phyloP scores from a whole-genome alignment of 371 early-diverging fungal genomes.

The Coemansia sp. region DNA sequence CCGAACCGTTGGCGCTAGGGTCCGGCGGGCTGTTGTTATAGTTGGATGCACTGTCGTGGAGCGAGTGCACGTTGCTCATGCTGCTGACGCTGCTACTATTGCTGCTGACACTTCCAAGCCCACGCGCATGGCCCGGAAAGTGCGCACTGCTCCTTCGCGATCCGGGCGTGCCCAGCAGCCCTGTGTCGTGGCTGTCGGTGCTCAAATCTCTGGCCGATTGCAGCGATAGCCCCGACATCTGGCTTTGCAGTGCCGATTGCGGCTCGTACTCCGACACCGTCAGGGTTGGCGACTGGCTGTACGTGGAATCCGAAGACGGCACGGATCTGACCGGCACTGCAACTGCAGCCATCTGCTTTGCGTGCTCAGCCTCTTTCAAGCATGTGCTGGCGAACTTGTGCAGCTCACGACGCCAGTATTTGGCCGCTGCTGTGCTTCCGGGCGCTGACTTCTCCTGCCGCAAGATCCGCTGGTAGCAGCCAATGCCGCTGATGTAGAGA shows the following conservation, averaged over 20 bases:
- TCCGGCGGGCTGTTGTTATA: background rate
- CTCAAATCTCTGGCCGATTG: background rate
- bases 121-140: background rate
- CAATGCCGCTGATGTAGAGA: slow-evolving; percentile 24
- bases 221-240: slow-evolving; percentile 4
- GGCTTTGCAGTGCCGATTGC: background rate
- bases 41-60: background rate
- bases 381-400: slow-evolving; percentile 21
- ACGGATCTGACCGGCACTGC: too few relatives aligned
- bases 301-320: background rate
- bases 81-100: slow-evolving; percentile 3
- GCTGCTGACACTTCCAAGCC: slow-evolving; percentile 5
- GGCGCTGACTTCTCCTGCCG: slow-evolving; percentile 6
- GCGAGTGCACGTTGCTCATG: background rate
- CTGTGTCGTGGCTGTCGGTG: background rate
- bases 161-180: background rate
- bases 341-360: slow-evolving; percentile 6
- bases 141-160: background rate
- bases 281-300: background rate
- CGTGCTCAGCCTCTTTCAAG: slow-evolving; percentile 25
- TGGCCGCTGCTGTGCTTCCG: background rate
- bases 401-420: slow-evolving; percentile 36
- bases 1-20: background rate
- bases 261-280: background rate
- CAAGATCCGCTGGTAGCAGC: slow-evolving; percentile 30